A percentile compares a stretch with the other conserved stretches of the same genome.
phyloP scores from a whole-genome alignment of 441 rosid genomes.

The Gossypium laxum region DNA sequence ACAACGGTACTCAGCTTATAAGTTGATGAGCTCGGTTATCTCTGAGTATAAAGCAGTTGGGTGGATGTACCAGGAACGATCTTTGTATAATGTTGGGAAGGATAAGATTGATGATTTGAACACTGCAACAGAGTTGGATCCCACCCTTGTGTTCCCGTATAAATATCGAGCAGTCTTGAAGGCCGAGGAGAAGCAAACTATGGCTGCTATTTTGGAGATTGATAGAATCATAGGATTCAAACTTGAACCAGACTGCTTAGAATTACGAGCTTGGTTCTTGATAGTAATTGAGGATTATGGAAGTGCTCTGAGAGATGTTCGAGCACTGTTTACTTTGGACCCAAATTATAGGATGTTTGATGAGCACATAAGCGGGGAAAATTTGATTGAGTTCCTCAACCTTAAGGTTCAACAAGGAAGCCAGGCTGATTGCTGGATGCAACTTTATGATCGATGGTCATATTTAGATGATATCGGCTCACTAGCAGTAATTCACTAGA shows the following conservation, averaged over 20 bases:
- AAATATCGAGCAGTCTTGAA: slow-evolving; percentile 46
- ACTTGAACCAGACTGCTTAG: slow-evolving; percentile 51
- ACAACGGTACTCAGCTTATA: slow-evolving; percentile 40
- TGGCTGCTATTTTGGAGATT: slow-evolving; percentile 49
- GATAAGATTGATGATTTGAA: slow-evolving; percentile 48
- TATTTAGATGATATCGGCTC: slow-evolving; percentile 63
- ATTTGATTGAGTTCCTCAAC: slow-evolving; percentile 38
- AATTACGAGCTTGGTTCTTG: slow-evolving; percentile 55
- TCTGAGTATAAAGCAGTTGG: slow-evolving; percentile 41
- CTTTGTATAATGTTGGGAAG: slow-evolving; percentile 39
- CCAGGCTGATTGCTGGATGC: slow-evolving; percentile 60
- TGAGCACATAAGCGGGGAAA: slow-evolving; percentile 39
- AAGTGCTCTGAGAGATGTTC: slow-evolving; percentile 45
- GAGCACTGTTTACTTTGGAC: slow-evolving; percentile 46
- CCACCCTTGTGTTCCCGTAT: slow-evolving; percentile 50
- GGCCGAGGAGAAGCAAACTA: slow-evolving; percentile 40
- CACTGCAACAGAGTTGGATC: slow-evolving; percentile 50
- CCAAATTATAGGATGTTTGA: slow-evolving; percentile 43
- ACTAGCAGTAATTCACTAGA: slow-evolving; percentile 51
- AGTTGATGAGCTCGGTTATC: slow-evolving; percentile 41
- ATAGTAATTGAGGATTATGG: slow-evolving; percentile 43
- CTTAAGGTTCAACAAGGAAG: slow-evolving; percentile 29
- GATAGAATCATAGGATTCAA: slow-evolving; percentile 47
- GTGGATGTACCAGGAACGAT: slow-evolving; percentile 71
- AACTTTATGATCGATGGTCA: slow-evolving; percentile 60